Percentiles rank a stretch among this genome's conserved stretches.
phyloP scores from a whole-genome alignment of 179 eudicot genomes.

The Silene noctiflora region DNA sequence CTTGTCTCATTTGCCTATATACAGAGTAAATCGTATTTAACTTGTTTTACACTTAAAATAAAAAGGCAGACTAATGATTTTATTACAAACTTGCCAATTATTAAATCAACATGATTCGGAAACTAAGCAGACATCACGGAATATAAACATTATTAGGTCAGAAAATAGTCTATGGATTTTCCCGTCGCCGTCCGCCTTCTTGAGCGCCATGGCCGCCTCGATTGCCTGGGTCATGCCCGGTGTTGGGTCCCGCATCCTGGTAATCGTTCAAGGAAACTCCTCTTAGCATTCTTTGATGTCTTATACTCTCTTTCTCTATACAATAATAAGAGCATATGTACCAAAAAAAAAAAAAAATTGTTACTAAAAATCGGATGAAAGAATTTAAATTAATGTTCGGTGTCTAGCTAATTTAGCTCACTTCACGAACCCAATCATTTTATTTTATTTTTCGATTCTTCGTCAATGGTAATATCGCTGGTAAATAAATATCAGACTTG shows the following conservation, averaged over 20 bases:
- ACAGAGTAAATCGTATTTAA: too few relatives aligned
- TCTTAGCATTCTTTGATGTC: slow-evolving; percentile 23
- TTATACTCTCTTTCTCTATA: slow-evolving; percentile 7
- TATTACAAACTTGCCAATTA: slow-evolving; percentile 1
- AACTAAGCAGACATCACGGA: too few relatives aligned
- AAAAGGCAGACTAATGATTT: too few relatives aligned
- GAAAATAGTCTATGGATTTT: not conserved
- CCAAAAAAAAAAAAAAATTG: not conserved
- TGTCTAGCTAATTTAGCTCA: not conserved
- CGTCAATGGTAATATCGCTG: too few relatives aligned
- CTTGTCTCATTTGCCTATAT: not conserved
- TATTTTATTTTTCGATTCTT: too few relatives aligned
- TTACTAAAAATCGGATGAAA: not conserved
- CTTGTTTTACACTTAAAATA: too few relatives aligned
- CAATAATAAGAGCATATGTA: not conserved
- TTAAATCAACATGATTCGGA: not conserved
- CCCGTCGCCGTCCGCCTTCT: slow-evolving; percentile 10
- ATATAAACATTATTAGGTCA: too few relatives aligned
- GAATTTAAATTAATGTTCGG: not conserved
- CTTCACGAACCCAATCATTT: too few relatives aligned
- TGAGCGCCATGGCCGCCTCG: slow-evolving; percentile 9
- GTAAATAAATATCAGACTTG: too few relatives aligned
- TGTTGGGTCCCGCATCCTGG: slow-evolving; percentile 36
- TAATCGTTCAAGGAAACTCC: slow-evolving; percentile 31
- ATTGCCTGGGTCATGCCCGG: slow-evolving; percentile 38